Evolutionary conservation across 805 yeast genomes (phyloP).

Genomic region (Candida saitoana): DNA sequence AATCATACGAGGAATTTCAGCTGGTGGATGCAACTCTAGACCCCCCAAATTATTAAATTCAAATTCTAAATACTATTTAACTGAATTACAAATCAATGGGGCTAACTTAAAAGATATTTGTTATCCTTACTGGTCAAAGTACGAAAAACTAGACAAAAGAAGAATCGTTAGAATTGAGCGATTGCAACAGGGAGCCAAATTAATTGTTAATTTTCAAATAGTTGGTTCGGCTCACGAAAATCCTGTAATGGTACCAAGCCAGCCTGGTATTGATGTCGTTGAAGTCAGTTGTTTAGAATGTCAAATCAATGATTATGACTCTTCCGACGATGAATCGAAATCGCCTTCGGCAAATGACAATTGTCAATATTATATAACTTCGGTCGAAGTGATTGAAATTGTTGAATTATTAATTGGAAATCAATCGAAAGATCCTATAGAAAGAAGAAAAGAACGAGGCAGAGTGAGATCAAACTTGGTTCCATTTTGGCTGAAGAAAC

Average conservation of each 20-base stretch:
- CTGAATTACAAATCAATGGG: conserved; percentile 41
- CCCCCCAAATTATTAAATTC: conserved; percentile 45
- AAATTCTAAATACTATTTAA: conserved; percentile 39
- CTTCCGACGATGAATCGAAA: conserved; percentile 21
- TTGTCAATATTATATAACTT: conserved; percentile 50
- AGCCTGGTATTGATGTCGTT: conserved; percentile 46
- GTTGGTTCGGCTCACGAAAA: conserved; percentile 49
- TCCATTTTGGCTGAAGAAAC: conserved; percentile 62
- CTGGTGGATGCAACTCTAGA: conserved; percentile 54
- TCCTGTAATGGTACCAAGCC: conserved; percentile 35
- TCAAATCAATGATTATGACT: conserved; percentile 23
- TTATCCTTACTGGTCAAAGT: conserved; percentile 45
- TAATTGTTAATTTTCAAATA: conserved; percentile 47
- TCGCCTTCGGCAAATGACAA: not conserved
- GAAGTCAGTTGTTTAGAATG: conserved; percentile 62
- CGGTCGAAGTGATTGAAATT: conserved; percentile 63
- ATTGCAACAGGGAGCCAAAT: conserved; percentile 43
- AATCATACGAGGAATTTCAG: conserved; percentile 53
- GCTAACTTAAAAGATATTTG: conserved; percentile 48
- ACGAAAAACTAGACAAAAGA: conserved; percentile 48
- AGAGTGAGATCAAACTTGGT: conserved; percentile 62
- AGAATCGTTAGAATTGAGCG: conserved; percentile 58
- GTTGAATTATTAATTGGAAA: conserved; percentile 59
- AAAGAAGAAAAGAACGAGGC: conserved; percentile 61
- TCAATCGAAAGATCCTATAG: conserved; percentile 42